A percentile compares a stretch with the other conserved stretches of the same genome.
Evolutionary conservation across 2,329 filamentous ascomycete genomes (phyloP).

Genomic region (Beauveria bassiana): DNA sequence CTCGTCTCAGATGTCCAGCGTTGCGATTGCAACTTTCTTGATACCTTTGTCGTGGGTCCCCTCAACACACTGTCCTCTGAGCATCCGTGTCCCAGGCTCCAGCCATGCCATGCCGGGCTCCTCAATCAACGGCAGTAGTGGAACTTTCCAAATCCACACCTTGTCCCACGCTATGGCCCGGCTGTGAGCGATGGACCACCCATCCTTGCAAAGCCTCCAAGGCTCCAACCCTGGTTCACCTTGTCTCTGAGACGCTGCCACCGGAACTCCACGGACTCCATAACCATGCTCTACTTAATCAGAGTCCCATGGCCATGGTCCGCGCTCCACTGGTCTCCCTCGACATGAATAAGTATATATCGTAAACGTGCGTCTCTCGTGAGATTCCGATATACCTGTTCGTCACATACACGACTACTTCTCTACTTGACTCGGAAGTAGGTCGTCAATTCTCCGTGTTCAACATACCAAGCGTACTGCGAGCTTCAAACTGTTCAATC

Average conservation of each 20-base stretch:
- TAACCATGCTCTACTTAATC: conserved; percentile 7
- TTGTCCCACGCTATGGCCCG: conserved; percentile 8
- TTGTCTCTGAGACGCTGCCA: conserved; percentile 8
- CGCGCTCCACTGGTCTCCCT: conserved; percentile 8
- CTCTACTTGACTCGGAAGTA: neutral
- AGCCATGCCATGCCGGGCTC: neutral
- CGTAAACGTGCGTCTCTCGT: conserved; percentile 7
- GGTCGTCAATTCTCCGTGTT: neutral
- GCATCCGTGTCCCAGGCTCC: conserved; percentile 8
- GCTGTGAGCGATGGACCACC: conserved; percentile 3
- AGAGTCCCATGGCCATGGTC: conserved; percentile 4
- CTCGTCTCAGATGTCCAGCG: conserved; percentile 8
- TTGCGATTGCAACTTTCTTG: conserved; percentile 8
- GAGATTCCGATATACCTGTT: neutral
- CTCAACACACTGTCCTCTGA: conserved; percentile 6
- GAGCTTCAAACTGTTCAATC: neutral
- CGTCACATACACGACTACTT: conserved; percentile 4
- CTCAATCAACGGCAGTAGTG: neutral
- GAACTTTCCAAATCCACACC: neutral
- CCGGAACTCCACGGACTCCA: conserved; percentile 5
- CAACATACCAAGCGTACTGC: neutral
- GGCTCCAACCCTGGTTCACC: conserved; percentile 2
- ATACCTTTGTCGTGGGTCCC: conserved; percentile 1
- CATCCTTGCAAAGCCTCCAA: conserved; percentile 2
- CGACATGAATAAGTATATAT: conserved; percentile 5